phyloP scores from a whole-genome alignment of 208 protist genomes.

The Trypanosoma theileri region DNA sequence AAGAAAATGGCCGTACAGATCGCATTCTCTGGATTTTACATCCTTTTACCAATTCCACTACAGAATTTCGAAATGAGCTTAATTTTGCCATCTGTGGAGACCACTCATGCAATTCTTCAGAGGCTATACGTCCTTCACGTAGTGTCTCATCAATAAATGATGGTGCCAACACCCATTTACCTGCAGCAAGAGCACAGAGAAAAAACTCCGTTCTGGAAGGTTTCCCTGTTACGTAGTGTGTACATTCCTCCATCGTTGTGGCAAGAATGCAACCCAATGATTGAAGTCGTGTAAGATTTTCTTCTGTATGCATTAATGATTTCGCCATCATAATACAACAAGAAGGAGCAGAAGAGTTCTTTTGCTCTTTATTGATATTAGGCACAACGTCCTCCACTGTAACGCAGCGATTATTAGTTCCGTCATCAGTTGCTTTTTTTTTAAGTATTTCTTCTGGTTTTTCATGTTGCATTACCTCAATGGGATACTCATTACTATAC shows the following conservation, averaged over 20 bases:
- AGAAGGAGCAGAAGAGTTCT: not conserved
- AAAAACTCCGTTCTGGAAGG: slow-evolving; percentile 63
- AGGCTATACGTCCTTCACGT: slow-evolving; percentile 35
- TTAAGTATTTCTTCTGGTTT: not conserved
- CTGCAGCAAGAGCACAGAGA: slow-evolving; percentile 53
- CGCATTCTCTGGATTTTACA: slow-evolving; percentile 45
- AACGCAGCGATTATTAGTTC: too few species aligned
- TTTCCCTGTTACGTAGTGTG: slow-evolving; percentile 67
- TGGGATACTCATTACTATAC: not conserved
- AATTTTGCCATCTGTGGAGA: slow-evolving; percentile 29
- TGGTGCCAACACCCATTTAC: slow-evolving; percentile 67
- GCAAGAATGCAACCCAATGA: slow-evolving; percentile 23
- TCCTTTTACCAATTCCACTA: slow-evolving; percentile 39
- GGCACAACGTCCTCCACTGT: not conserved
- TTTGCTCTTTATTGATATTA: not conserved
- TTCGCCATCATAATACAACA: slow-evolving; percentile 30
- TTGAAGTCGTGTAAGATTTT: slow-evolving; percentile 8
- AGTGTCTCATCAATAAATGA: slow-evolving; percentile 43
- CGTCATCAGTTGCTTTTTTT: not conserved
- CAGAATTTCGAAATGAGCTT: slow-evolving; percentile 27
- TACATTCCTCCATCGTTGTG: slow-evolving; percentile 56
- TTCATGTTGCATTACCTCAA: not conserved
- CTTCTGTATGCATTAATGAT: slow-evolving; percentile 11
- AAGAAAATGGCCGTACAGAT: slow-evolving; percentile 35
- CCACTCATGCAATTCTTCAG: slow-evolving; percentile 59